Conservation (phyloP, 129 eudicot genomes). For the Heracleum sosnowskyi region DNA sequence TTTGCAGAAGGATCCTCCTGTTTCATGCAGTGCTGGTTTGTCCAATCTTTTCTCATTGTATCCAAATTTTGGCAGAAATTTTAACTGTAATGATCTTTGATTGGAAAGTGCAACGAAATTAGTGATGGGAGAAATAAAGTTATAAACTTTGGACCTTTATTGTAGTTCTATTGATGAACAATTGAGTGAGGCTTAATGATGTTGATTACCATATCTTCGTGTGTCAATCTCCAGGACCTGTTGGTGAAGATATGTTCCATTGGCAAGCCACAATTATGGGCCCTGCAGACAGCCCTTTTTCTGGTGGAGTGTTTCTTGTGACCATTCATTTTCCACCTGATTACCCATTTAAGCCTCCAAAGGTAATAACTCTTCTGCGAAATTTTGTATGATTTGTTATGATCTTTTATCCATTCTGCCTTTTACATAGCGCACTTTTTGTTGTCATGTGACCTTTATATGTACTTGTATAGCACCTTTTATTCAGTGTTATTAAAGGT, state of each 20-base stretch:
- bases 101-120: background rate
- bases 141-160: background rate
- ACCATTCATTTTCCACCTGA: constrained; percentile 78
- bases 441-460: background rate
- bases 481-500: no score
- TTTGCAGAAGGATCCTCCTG: constrained; percentile 76
- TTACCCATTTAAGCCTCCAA: constrained; percentile 82
- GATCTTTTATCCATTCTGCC: background rate
- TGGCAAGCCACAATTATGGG: constrained; percentile 95
- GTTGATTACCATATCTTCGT: background rate
- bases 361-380: constrained; percentile 24
- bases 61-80: background rate
- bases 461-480: background rate
- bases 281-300: constrained; percentile 66
- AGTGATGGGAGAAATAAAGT: background rate
- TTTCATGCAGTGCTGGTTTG: constrained; percentile 78
- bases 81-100: background rate
- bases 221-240: constrained; percentile 45
- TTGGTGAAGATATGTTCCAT: constrained; percentile 77
- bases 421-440: background rate
- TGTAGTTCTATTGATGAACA: background rate
- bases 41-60: background rate
- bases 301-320: constrained; percentile 73
- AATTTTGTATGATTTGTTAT: background rate
- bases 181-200: background rate